Percentiles rank a stretch among this genome's conserved stretches.
Conservation (phyloP, 768 basidiomycete genomes). For the Leccinum broughii region DNA sequence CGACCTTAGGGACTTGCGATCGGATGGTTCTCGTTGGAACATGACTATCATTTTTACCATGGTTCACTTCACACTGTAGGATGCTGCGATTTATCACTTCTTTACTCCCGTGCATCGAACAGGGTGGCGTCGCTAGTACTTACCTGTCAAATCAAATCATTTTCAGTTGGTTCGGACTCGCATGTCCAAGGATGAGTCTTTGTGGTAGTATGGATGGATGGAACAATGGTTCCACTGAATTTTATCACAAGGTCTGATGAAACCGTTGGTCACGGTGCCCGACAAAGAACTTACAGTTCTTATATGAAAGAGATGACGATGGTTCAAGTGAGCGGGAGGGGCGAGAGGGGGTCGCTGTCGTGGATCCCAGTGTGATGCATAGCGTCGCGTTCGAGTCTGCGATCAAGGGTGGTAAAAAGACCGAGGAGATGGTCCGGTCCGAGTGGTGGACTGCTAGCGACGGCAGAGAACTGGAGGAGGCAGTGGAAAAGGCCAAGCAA, state of each 20-base stretch:
- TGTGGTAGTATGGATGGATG: too few relatives aligned
- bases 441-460: conserved; percentile 59
- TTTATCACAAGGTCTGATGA: too few relatives aligned
- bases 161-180: too few relatives aligned
- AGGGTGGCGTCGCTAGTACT: too few relatives aligned
- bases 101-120: too few relatives aligned
- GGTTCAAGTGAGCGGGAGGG: conserved; percentile 36
- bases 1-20: too few relatives aligned
- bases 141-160: too few relatives aligned
- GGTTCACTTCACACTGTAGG: background rate
- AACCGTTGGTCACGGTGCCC: too few relatives aligned
- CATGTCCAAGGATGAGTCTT: too few relatives aligned
- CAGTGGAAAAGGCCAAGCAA: conserved; percentile 73
- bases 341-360: conserved; percentile 52
- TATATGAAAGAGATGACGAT: too few relatives aligned
- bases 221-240: too few relatives aligned
- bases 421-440: conserved; percentile 54
- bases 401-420: conserved; percentile 54
- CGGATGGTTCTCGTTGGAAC: background rate
- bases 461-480: conserved; percentile 64
- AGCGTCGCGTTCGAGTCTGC: conserved; percentile 45
- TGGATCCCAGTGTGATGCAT: conserved; percentile 83
- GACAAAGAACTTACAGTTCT: too few relatives aligned
- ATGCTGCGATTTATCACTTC: background rate
- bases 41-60: background rate